Conservation (phyloP, 192 early-diverging fungal species). For the Coemansia sp. region DNA sequence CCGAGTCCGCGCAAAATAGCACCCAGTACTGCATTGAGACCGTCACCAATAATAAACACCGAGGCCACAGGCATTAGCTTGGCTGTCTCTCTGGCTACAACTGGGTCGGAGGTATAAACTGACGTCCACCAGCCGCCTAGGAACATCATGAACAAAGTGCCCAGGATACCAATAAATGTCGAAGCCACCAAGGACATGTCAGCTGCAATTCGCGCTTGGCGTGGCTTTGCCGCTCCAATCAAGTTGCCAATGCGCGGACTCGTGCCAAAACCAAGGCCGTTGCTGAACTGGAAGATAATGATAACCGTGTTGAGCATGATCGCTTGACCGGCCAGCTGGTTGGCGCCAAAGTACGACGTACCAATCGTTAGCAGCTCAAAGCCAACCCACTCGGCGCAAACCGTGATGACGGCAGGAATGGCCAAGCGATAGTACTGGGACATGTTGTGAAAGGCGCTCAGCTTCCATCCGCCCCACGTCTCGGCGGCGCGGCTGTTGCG, state of each 20-base stretch:
- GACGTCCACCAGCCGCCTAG: constrained; percentile 48
- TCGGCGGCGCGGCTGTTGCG: constrained; percentile 59
- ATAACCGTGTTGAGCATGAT: constrained; percentile 58
- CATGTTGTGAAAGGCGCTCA: constrained; percentile 39
- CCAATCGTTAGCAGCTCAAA: constrained; percentile 53
- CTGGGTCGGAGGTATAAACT: constrained; percentile 70
- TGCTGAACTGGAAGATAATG: constrained; percentile 56
- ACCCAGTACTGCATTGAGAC: constrained; percentile 60
- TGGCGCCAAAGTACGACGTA: constrained; percentile 60
- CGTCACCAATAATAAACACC: constrained; percentile 65
- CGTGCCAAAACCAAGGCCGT: constrained; percentile 58
- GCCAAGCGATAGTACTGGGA: constrained; percentile 63
- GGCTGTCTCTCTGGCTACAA: constrained; percentile 66
- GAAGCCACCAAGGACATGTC: constrained; percentile 23
- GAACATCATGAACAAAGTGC: constrained; percentile 3
- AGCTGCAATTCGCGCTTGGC: constrained; percentile 20
- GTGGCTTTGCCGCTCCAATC: constrained; percentile 42
- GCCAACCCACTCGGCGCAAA: constrained; percentile 68
- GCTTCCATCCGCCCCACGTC: constrained; percentile 73
- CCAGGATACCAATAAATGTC: constrained; percentile 5
- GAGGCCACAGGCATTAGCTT: constrained; percentile 69
- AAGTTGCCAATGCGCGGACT: constrained; percentile 60
- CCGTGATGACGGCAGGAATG: constrained; percentile 71
- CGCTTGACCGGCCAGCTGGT: constrained; percentile 60
- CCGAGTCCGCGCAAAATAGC: constrained; percentile 60